Conservation (phyloP, 371 early-diverging fungal species). For the Lichtheimia ramosa region DNA sequence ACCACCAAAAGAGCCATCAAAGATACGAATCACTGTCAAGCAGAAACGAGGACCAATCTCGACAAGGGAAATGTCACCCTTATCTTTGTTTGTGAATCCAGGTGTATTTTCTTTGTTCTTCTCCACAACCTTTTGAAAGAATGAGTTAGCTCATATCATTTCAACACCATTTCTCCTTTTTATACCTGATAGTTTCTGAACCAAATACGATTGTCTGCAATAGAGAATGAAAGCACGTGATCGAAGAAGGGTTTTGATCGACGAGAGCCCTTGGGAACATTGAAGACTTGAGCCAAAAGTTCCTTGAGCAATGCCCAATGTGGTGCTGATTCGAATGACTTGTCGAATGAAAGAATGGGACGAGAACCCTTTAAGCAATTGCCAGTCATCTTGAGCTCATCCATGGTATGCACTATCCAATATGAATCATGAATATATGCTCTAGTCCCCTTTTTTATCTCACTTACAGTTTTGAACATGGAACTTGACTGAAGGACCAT, state of each 20-base stretch:
- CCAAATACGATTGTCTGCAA: constrained; percentile 91
- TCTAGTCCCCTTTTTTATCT: not conserved
- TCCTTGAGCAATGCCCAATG: constrained; percentile 89
- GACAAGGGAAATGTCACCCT: constrained; percentile 78
- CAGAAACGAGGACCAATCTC: constrained; percentile 99
- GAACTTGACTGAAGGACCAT: constrained; percentile 95
- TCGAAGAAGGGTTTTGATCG: constrained; percentile 96
- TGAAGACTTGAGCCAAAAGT: constrained; percentile 87
- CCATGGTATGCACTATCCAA: constrained; percentile 91
- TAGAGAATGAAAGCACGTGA: constrained; percentile 88
- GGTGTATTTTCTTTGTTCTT: constrained; percentile 56
- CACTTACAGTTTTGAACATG: constrained; percentile 86
- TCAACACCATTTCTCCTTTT: not conserved
- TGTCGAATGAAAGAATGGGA: constrained; percentile 92
- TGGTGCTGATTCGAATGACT: constrained; percentile 82
- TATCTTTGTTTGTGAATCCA: constrained; percentile 51
- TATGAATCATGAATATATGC: not conserved
- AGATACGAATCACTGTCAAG: constrained; percentile 88
- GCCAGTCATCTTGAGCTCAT: constrained; percentile 96
- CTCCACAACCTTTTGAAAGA: constrained; percentile 51
- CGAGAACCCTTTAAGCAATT: constrained; percentile 97
- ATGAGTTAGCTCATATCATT: too few relatives aligned
- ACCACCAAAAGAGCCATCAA: constrained; percentile 94
- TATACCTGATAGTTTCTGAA: constrained; percentile 93
- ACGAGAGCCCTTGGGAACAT: constrained; percentile 85